Evolutionary conservation across 176 grass and related monocot species (phyloP).

Genomic region (Lolium rigidum): DNA sequence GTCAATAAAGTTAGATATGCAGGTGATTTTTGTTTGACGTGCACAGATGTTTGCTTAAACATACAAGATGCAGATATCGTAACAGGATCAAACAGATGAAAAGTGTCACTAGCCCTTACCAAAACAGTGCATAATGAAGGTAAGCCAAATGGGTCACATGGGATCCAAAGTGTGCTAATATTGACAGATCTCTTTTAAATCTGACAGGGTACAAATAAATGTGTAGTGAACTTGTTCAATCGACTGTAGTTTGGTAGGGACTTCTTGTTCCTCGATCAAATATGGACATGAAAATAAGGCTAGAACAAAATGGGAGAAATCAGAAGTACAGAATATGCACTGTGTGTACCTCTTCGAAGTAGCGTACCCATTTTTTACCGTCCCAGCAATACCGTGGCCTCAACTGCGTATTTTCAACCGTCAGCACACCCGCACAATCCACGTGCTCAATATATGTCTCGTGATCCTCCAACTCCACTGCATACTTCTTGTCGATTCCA

Average conservation of each 20-base stretch:
- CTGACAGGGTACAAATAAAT: background rate
- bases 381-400: constrained; percentile 36
- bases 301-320: background rate
- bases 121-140: background rate
- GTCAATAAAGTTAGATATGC: background rate
- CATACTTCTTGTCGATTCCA: constrained; percentile 38
- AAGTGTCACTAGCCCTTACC: background rate
- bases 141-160: background rate
- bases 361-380: constrained; percentile 38
- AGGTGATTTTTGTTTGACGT: background rate
- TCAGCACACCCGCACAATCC: constrained; percentile 22
- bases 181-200: background rate
- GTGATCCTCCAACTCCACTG: constrained; percentile 21
- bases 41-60: constrained; percentile 2
- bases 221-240: background rate
- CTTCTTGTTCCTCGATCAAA: background rate
- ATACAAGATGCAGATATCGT: background rate
- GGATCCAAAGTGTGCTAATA: background rate
- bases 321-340: background rate
- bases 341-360: background rate
- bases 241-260: background rate
- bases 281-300: background rate
- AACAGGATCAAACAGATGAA: background rate
- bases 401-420: constrained; percentile 43
- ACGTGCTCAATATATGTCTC: constrained; percentile 1